A percentile compares a stretch with the other conserved stretches of the same genome.
Evolutionary conservation across 495 filamentous ascomycete genomes (phyloP).

Genomic region (Aspergillus mulundensis): DNA sequence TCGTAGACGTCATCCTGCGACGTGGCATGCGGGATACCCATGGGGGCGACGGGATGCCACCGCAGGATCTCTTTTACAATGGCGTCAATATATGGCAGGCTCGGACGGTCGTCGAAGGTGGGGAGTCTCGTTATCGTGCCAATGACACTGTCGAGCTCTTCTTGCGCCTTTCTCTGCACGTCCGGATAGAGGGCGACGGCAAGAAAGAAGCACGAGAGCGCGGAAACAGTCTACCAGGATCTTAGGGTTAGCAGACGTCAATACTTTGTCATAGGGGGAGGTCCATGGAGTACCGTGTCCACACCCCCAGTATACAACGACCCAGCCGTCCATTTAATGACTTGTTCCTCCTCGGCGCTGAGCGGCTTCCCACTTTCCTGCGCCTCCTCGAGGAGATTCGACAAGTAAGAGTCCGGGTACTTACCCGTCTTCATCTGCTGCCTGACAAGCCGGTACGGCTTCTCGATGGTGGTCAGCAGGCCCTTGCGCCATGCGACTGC

Average conservation of each 20-base stretch:
- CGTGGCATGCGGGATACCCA: slow-evolving; percentile 52
- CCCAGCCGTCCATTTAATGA: slow-evolving; percentile 40
- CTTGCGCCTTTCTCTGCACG: slow-evolving; percentile 47
- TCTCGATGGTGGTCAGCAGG: slow-evolving; percentile 24
- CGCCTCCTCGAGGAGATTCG: slow-evolving; percentile 27
- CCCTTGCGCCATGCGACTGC: slow-evolving; percentile 32
- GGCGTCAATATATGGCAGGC: slow-evolving; percentile 42
- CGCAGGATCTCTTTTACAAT: slow-evolving; percentile 43
- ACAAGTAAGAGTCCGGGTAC: slow-evolving; percentile 36
- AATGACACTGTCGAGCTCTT: slow-evolving; percentile 51
- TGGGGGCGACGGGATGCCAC: slow-evolving; percentile 43
- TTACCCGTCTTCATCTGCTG: slow-evolving; percentile 34
- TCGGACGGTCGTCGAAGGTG: slow-evolving; percentile 25
- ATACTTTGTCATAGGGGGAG: no score
- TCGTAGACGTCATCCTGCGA: slow-evolving; percentile 45
- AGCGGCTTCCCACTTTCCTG: background rate
- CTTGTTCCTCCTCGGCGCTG: slow-evolving; percentile 23
- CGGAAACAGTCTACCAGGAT: slow-evolving; percentile 37
- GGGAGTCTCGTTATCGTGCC: slow-evolving; percentile 35
- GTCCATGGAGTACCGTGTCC: slow-evolving; percentile 51
- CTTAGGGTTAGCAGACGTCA: no score
- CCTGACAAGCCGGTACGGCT: slow-evolving; percentile 42
- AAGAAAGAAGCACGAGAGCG: slow-evolving; percentile 34
- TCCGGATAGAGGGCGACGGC: slow-evolving; percentile 42
- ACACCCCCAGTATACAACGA: slow-evolving; percentile 52